phyloP scores from a whole-genome alignment of 768 basidiomycete genomes.

The Coprinopsis marcescibilis region DNA sequence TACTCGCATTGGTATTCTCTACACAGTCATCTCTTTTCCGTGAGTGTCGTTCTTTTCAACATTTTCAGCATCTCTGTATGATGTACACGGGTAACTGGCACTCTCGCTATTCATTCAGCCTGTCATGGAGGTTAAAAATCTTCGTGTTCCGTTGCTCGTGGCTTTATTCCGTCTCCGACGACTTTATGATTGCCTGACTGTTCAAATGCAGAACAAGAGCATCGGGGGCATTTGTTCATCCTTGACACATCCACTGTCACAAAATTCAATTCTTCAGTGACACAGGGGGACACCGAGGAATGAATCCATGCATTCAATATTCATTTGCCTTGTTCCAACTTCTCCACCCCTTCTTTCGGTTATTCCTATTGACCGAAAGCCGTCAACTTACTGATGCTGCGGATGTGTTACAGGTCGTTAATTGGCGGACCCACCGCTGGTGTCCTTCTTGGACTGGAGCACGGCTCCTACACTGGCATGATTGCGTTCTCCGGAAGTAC shows the following conservation, averaged over 20 bases:
- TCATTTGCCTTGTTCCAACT: slow-evolving; percentile 1
- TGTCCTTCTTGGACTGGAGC: slow-evolving; percentile 38
- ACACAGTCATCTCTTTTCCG: slow-evolving; percentile 64
- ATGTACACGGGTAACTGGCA: neutral
- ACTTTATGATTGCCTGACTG: too few species aligned
- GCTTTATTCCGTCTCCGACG: too few species aligned
- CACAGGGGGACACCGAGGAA: too few species aligned
- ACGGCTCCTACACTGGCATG: slow-evolving; percentile 44
- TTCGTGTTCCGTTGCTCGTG: too few species aligned
- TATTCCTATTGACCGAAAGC: neutral
- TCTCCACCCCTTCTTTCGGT: neutral
- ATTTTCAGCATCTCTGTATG: slow-evolving; percentile 3
- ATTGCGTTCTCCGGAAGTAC: slow-evolving; percentile 57
- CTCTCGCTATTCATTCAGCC: neutral
- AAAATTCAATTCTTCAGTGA: too few species aligned
- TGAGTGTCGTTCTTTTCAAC: slow-evolving; percentile 34
- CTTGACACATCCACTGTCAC: too few species aligned
- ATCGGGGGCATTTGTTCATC: too few species aligned
- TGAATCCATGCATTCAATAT: neutral
- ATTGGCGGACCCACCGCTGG: slow-evolving; percentile 63
- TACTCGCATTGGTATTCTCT: slow-evolving; percentile 56
- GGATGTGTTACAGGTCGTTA: slow-evolving; percentile 46
- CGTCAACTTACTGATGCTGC: too few species aligned
- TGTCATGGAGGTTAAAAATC: too few species aligned
- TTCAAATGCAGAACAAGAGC: too few species aligned